These are phyloP conservation scores for Cladorrhinum sp. DNA, from an alignment of 2,329 filamentous ascomycete genomes.

Conservation along the genomic window DNA sequence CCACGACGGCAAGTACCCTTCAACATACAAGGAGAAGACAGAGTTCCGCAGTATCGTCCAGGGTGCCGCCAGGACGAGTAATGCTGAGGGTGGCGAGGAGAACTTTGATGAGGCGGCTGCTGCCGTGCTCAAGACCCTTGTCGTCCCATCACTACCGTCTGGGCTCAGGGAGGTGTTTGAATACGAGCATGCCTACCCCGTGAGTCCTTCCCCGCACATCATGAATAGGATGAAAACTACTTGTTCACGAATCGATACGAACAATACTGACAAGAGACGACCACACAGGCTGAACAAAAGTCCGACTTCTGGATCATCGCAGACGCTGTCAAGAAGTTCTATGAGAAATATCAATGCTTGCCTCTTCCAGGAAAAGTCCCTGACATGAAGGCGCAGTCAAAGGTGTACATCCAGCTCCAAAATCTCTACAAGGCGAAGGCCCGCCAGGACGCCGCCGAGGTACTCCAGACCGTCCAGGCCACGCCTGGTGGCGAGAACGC, in stretches of 20 bases:
- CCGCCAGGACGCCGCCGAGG: conserved; percentile 71
- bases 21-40: conserved; percentile 79
- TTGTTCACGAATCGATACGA: not conserved
- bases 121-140: conserved; percentile 85
- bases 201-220: conserved; percentile 42
- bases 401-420: conserved; percentile 84
- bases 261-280: conserved; percentile 22
- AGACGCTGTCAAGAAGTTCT: conserved; percentile 73
- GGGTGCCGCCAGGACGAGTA: conserved; percentile 64
- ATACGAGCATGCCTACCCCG: conserved; percentile 50
- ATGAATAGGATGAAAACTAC: conserved; percentile 13
- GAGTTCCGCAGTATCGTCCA: conserved; percentile 73
- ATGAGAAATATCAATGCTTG: conserved; percentile 66
- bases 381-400: conserved; percentile 96
- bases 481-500: conserved; percentile 51
- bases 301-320: conserved; percentile 87
- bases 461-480: conserved; percentile 61
- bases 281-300: conserved; percentile 38
- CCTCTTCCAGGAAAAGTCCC: conserved; percentile 85
- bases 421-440: conserved; percentile 92
- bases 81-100: conserved; percentile 84
- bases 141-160: conserved; percentile 62
- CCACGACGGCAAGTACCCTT: conserved; percentile 67
- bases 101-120: conserved; percentile 92
- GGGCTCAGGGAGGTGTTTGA: conserved; percentile 76